phyloP scores from a whole-genome alignment of 306 rosid species.

The Prunus campanulata region DNA sequence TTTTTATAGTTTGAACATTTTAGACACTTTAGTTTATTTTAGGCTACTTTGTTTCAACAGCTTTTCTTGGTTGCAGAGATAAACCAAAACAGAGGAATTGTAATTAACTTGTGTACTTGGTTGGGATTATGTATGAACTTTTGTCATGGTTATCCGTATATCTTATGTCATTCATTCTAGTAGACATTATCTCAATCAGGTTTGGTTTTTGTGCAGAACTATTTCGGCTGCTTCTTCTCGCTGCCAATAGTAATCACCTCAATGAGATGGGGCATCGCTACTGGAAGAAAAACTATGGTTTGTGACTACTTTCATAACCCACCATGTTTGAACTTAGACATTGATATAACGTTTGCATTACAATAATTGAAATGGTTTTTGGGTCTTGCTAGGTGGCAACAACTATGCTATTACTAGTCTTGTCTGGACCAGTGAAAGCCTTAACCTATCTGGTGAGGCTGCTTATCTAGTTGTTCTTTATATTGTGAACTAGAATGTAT shows the following conservation, averaged over 20 bases:
- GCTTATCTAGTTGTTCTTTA: slow-evolving; percentile 9
- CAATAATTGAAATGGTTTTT: slow-evolving; percentile 6
- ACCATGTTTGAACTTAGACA: slow-evolving; percentile 2
- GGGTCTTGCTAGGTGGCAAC: slow-evolving; percentile 73
- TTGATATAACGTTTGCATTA: neutral
- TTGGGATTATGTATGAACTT: neutral
- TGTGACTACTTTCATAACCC: slow-evolving; percentile 23
- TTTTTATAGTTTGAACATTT: neutral
- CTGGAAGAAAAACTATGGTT: slow-evolving; percentile 98
- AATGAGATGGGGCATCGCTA: slow-evolving; percentile 94
- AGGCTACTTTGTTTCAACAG: neutral
- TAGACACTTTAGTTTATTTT: neutral
- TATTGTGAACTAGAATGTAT: neutral
- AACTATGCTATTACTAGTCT: slow-evolving; percentile 69
- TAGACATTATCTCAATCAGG: neutral
- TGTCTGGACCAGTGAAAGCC: slow-evolving; percentile 95
- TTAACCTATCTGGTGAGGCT: slow-evolving; percentile 77
- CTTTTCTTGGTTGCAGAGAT: neutral
- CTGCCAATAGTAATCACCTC: slow-evolving; percentile 91
- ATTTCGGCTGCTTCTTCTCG: slow-evolving; percentile 88
- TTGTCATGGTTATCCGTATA: neutral
- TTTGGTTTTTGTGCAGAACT: slow-evolving; percentile 61
- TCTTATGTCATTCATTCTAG: neutral
- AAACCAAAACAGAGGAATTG: neutral
- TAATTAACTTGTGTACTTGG: neutral